Base-by-base conservation (phyloP, 352 stramenopile genomes). In the Discostella stelligera region DNA sequence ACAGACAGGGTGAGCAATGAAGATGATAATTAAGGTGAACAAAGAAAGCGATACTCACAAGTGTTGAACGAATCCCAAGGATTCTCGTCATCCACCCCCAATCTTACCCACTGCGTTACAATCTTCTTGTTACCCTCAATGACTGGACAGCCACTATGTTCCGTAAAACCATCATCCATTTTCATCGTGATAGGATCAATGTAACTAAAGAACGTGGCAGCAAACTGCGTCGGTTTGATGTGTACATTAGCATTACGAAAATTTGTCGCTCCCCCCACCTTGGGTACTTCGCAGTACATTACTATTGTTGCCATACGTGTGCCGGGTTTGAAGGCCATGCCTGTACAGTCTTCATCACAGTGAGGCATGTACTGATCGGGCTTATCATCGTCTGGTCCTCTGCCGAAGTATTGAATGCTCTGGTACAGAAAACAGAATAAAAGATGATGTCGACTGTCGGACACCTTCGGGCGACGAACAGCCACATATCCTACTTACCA, bases 371-470 rank as follows among this genome's bases (percentile, higher is more conserved):
- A 92, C 23, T 76, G 65, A 76, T 92, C 87, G 0, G 37, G 37
- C 44, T 76, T 72, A 6, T 87, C 83, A 71, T 88, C 68, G 16
- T 88, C 74, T 9, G 39, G 62, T n/a, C 80, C 82, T 14, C 71
- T 30, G 49, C 86, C 88, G 80, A 90, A 88, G 75, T 93, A 93
- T 77, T 91, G 84, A 75, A 93, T 93, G 5, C 60, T 78, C 83
- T n/a, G n/a, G n/a, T n/a, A n/a, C n/a, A n/a, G n/a, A n/a, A n/a
- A n/a, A n/a, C n/a, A n/a, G n/a, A n/a, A n/a, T n/a, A n/a, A n/a
- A n/a, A n/a, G n/a, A n/a, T n/a, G n/a, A n/a, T n/a, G n/a, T n/a
- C n/a, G n/a, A n/a, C n/a, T n/a, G n/a, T n/a, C n/a, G n/a, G n/a
- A n/a, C n/a, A n/a, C n/a, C n/a, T n/a, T n/a, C n/a, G n/a, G n/a